Percentiles rank a stretch among this genome's conserved stretches.
phyloP scores from a whole-genome alignment of 108 stramenopile species.

The Parmales sp. region DNA sequence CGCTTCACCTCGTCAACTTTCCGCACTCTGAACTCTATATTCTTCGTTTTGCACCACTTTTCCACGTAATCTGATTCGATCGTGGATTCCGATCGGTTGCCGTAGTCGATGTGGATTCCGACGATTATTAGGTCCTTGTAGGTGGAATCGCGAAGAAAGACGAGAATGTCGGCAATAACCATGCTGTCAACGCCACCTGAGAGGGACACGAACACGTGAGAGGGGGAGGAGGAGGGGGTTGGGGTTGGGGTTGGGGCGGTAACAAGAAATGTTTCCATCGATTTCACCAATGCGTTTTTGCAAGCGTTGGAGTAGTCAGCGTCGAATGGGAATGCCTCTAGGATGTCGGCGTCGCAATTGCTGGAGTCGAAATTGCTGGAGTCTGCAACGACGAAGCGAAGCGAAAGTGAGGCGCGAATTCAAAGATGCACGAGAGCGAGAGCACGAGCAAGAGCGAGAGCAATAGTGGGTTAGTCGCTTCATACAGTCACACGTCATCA shows the following conservation, averaged over 20 bases:
- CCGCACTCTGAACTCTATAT: conserved; percentile 40
- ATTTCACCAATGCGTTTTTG: conserved; percentile 48
- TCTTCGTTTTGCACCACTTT: conserved; percentile 49
- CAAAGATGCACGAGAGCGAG: too few species aligned
- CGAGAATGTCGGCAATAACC: conserved; percentile 80
- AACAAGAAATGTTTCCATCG: conserved; percentile 47
- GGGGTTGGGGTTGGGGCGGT: not conserved
- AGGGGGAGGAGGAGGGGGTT: not conserved
- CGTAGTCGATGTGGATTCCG: conserved; percentile 90
- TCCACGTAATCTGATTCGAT: conserved; percentile 77
- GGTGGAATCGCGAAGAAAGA: conserved; percentile 32
- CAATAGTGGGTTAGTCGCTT: too few species aligned
- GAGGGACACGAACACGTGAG: conserved; percentile 61
- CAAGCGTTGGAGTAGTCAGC: conserved; percentile 50
- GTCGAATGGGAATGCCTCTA: conserved; percentile 58
- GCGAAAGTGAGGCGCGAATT: too few species aligned
- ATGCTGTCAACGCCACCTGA: conserved; percentile 97
- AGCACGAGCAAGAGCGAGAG: too few species aligned
- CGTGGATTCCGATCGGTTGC: conserved; percentile 82
- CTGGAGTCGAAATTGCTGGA: not conserved
- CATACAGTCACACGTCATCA: not conserved
- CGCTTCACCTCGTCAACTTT: conserved; percentile 80
- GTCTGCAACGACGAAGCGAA: not conserved
- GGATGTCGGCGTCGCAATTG: conserved; percentile 55
- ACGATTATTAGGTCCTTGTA: conserved; percentile 28